These are phyloP conservation scores for Populus alba DNA, from an alignment of 345 rosid species.

Conservation along the genomic window DNA sequence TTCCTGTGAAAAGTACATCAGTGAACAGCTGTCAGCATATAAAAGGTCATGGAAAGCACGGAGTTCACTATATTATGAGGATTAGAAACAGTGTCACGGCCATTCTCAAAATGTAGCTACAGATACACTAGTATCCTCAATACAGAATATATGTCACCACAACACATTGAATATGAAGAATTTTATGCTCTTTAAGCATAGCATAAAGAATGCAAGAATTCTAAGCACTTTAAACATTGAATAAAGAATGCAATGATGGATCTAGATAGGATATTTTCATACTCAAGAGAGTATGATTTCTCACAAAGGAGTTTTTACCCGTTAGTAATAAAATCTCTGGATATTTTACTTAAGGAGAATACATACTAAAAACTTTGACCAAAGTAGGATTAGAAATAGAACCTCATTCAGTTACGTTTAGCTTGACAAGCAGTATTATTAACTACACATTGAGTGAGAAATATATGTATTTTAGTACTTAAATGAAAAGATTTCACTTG, in stretches of 20 bases:
- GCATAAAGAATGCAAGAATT: neutral
- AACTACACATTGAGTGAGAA: neutral
- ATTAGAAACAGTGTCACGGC: neutral
- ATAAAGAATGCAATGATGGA: neutral
- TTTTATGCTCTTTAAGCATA: neutral
- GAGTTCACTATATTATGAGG: neutral
- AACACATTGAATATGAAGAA: neutral
- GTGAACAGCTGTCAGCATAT: conserved; percentile 24
- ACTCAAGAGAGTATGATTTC: neutral
- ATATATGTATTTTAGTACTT: neutral
- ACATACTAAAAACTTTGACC: neutral
- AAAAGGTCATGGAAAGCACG: neutral
- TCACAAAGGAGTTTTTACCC: neutral
- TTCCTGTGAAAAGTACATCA: conserved; percentile 54
- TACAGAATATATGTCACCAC: neutral
- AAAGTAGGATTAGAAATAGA: neutral
- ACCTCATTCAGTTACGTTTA: neutral
- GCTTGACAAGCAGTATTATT: neutral
- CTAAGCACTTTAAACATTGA: no score
- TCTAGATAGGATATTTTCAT: neutral
- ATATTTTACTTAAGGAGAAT: neutral
- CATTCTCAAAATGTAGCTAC: neutral
- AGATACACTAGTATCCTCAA: neutral
- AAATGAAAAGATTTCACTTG: neutral
- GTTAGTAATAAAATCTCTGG: neutral